phyloP scores from a whole-genome alignment of 75 land plant species.

The Selaginella tamariscina region DNA sequence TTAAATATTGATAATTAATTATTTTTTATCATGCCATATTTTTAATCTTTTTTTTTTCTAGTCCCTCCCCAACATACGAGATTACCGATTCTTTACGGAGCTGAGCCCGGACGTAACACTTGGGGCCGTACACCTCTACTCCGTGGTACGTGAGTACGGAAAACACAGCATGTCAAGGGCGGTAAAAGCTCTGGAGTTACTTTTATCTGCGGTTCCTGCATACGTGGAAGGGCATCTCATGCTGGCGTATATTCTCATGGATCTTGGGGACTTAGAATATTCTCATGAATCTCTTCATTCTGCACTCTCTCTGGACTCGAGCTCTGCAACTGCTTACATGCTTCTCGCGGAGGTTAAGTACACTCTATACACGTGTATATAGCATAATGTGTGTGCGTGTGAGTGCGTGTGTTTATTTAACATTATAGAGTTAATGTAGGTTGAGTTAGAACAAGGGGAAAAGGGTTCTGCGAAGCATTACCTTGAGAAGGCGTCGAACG shows the following conservation, averaged over 20 bases:
- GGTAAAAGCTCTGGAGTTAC: constrained; percentile 15
- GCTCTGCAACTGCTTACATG: constrained; percentile 16
- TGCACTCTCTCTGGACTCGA: constrained; percentile 16
- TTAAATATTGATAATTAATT: no score
- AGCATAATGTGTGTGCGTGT: background rate
- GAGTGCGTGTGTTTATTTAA: background rate
- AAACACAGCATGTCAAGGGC: constrained; percentile 3
- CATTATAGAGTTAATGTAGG: constrained; percentile 8
- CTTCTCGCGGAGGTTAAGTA: constrained; percentile 25
- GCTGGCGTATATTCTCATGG: constrained; percentile 14
- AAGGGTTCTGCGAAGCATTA: constrained; percentile 19
- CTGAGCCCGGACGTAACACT: constrained; percentile 22
- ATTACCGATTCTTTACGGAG: constrained; percentile 17
- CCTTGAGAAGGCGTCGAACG: constrained; percentile 23
- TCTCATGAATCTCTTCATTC: constrained; percentile 14
- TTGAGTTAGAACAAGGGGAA: constrained; percentile 16
- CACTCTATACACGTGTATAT: no score
- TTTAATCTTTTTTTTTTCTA: no score
- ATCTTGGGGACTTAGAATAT: constrained; percentile 14
- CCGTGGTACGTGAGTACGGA: constrained; percentile 3
- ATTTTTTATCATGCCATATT: no score
- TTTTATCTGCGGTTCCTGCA: constrained; percentile 13
- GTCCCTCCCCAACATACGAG: constrained; percentile 5
- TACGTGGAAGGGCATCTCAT: constrained; percentile 21
- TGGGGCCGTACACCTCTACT: constrained; percentile 17